Percentiles rank a stretch among this genome's conserved stretches.
Evolutionary conservation across 2,329 filamentous ascomycete genomes (phyloP).

Genomic region (Alternaria angustiovoidea): DNA sequence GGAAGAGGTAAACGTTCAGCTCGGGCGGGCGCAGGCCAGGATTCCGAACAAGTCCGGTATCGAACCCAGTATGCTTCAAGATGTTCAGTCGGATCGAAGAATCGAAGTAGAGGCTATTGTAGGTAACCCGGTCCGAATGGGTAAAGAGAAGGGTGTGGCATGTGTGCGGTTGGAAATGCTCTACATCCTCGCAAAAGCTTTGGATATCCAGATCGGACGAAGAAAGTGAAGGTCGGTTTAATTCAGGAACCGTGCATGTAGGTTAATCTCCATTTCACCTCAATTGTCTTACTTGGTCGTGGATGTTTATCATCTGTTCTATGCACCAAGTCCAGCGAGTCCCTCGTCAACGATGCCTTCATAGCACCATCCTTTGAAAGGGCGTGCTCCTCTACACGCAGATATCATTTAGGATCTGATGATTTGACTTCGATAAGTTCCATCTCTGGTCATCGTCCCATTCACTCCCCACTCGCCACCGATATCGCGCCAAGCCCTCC

Average conservation of each 20-base stretch:
- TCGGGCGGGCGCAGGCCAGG: slow-evolving; percentile 50
- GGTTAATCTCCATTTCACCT: not conserved
- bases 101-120: slow-evolving; percentile 63
- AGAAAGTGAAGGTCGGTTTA: not conserved
- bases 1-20: slow-evolving; percentile 49
- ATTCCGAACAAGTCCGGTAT: slow-evolving; percentile 50
- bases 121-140: slow-evolving; percentile 57
- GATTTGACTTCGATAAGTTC: not conserved
- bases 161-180: slow-evolving; percentile 56
- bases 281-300: not conserved
- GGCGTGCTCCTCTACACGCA: not conserved
- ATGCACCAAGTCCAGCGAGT: not conserved
- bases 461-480: slow-evolving; percentile 4
- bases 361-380: not conserved
- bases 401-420: not conserved
- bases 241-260: not conserved
- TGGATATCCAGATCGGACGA: slow-evolving; percentile 47
- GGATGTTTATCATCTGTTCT: not conserved
- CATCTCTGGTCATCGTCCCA: not conserved
- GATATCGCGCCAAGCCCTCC: slow-evolving; percentile 6
- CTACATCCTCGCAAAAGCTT: slow-evolving; percentile 56
- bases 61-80: slow-evolving; percentile 61
- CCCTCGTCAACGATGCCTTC: not conserved
- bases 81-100: slow-evolving; percentile 52
- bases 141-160: slow-evolving; percentile 49